Conservation (phyloP, 2,329 filamentous ascomycete genomes). For the Lomentospora prolificans region DNA sequence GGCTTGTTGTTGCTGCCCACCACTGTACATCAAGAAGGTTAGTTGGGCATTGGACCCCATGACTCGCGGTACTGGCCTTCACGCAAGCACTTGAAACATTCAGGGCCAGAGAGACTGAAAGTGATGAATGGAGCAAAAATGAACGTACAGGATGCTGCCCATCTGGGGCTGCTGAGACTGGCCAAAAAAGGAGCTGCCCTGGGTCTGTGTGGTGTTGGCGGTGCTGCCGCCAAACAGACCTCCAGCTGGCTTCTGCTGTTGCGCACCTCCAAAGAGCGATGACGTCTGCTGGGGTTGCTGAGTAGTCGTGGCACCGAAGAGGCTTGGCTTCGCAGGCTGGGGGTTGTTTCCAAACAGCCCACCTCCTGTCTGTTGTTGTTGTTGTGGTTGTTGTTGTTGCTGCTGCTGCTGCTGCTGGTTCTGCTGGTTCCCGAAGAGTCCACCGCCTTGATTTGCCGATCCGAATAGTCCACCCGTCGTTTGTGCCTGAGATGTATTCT, state of each 20-base stretch:
- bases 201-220: neutral
- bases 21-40: neutral
- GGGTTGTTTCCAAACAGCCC: constrained; percentile 9
- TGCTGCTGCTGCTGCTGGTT: constrained; percentile 15
- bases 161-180: constrained; percentile 9
- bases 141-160: constrained; percentile 21
- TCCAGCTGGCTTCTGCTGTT: neutral
- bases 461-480: constrained; percentile 11
- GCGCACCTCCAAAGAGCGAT: constrained; percentile 5
- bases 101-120: neutral
- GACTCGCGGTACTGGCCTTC: neutral
- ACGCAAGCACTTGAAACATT: neutral
- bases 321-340: constrained; percentile 6
- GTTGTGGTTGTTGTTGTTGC: constrained; percentile 15
- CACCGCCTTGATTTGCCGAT: constrained; percentile 12
- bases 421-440: constrained; percentile 23
- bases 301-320: neutral
- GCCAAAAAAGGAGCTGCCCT: constrained; percentile 6
- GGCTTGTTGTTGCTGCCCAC: constrained; percentile 5
- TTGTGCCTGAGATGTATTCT: constrained; percentile 12
- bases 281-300: constrained; percentile 5
- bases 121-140: neutral
- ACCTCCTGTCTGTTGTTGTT: constrained; percentile 13
- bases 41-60: neutral
- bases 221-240: constrained; percentile 1